A percentile compares a stretch with the other conserved stretches of the same genome.
Evolutionary conservation across 2,329 filamentous ascomycete species (phyloP).

Genomic region (Trichoderma cornu-damae): DNA sequence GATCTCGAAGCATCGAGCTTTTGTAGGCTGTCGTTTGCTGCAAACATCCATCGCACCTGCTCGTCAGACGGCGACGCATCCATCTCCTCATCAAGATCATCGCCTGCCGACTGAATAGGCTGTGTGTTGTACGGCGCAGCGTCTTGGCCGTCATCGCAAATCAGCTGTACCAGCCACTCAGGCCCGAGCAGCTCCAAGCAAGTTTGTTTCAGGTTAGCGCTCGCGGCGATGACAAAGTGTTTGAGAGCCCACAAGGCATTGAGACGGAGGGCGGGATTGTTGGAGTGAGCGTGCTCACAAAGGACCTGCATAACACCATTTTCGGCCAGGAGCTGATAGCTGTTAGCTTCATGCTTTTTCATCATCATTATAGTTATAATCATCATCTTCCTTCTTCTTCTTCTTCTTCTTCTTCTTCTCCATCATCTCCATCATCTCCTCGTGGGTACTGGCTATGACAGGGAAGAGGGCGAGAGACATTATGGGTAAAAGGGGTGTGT

Average conservation of each 20-base stretch:
- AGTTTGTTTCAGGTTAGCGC: constrained; percentile 66
- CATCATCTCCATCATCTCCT: no score
- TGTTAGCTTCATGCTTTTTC: constrained; percentile 22
- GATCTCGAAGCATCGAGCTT: constrained; percentile 36
- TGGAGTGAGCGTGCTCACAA: constrained; percentile 78
- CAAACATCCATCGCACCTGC: constrained; percentile 35
- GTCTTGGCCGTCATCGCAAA: constrained; percentile 59
- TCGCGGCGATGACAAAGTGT: constrained; percentile 72
- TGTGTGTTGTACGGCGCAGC: constrained; percentile 41
- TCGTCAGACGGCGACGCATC: constrained; percentile 50
- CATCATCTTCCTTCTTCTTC: not conserved
- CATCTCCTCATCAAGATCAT: constrained; percentile 53
- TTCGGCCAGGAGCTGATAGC: constrained; percentile 61
- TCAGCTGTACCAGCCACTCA: constrained; percentile 74
- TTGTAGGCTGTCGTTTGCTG: constrained; percentile 29
- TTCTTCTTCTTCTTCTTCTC: no score
- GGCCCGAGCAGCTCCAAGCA: constrained; percentile 73
- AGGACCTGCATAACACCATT: constrained; percentile 70
- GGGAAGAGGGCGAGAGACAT: not conserved
- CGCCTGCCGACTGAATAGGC: constrained; percentile 25
- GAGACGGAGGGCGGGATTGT: constrained; percentile 70
- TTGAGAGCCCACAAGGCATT: constrained; percentile 93
- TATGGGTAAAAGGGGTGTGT: not conserved
- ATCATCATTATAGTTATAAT: no score
- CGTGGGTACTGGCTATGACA: not conserved